Conservation (phyloP, 805 yeast genomes). For the Metschnikowia drakensbergensis region DNA sequence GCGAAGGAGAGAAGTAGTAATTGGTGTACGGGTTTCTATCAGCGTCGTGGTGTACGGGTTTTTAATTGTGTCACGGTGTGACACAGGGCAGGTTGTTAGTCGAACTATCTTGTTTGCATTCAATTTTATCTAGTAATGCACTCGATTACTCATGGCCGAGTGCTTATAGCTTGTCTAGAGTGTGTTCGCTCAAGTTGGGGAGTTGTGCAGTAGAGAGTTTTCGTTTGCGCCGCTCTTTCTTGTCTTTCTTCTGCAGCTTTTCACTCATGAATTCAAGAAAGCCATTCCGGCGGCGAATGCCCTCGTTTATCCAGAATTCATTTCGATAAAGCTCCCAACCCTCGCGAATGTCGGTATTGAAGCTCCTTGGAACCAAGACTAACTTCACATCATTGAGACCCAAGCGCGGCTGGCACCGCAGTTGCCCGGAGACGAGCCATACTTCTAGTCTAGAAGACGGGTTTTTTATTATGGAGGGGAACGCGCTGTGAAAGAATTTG, state of each 20-base stretch:
- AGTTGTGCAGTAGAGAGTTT: conserved; percentile 11
- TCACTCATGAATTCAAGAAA: conserved; percentile 28
- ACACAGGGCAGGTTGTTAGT: too few relatives aligned
- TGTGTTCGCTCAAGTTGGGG: conserved; percentile 11
- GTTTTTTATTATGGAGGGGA: conserved; percentile 31
- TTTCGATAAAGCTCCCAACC: conserved; percentile 93
- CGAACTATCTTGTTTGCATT: too few relatives aligned
- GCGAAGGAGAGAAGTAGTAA: conserved; percentile 15
- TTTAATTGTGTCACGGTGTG: background rate
- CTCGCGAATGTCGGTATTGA: conserved; percentile 78
- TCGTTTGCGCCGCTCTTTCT: conserved; percentile 34
- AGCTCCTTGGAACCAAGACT: conserved; percentile 75
- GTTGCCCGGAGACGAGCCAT: conserved; percentile 38
- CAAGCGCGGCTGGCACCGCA: conserved; percentile 54
- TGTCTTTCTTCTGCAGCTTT: conserved; percentile 27
- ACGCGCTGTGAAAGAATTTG: conserved; percentile 31
- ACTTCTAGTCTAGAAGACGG: conserved; percentile 34
- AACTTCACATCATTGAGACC: conserved; percentile 76
- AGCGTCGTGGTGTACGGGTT: background rate
- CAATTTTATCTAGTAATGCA: conserved; percentile 23
- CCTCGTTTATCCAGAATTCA: conserved; percentile 90
- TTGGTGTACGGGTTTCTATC: conserved; percentile 42
- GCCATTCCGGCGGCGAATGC: conserved; percentile 51
- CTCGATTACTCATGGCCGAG: background rate
- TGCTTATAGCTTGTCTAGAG: conserved; percentile 2